Evolutionary conservation across 2,329 filamentous ascomycete species (phyloP).

Genomic region (Chaetomium strumarium): DNA sequence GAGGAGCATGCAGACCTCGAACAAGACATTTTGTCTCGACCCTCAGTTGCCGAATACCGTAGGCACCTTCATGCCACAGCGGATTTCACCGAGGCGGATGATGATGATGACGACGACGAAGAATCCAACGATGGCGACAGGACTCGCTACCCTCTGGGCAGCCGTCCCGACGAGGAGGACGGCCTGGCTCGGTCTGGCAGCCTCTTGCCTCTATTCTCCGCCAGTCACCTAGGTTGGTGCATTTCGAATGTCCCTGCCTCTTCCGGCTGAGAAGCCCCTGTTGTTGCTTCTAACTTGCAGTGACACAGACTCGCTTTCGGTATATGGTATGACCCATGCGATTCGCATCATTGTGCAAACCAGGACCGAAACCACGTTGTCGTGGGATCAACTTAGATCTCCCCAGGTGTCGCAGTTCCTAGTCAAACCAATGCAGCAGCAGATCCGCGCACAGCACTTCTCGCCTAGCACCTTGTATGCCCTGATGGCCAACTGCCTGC

Average conservation of each 20-base stretch:
- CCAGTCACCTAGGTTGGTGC: conserved; percentile 64
- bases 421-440: conserved; percentile 89
- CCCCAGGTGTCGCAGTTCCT: conserved; percentile 94
- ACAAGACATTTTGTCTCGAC: conserved; percentile 19
- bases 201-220: conserved; percentile 72
- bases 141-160: conserved; percentile 24
- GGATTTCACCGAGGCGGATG: conserved; percentile 60
- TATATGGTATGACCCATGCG: conserved; percentile 85
- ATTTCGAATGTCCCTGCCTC: background rate
- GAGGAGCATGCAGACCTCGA: conserved; percentile 20
- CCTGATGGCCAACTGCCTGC: conserved; percentile 86
- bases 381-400: conserved; percentile 93
- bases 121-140: conserved; percentile 36
- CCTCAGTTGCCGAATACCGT: conserved; percentile 30
- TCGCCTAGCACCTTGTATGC: conserved; percentile 83
- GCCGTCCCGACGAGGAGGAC: conserved; percentile 31
- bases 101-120: conserved; percentile 46
- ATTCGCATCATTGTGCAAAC: conserved; percentile 79
- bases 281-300: conserved; percentile 22
- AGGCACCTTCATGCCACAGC: conserved; percentile 51
- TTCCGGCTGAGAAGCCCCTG: background rate
- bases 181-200: conserved; percentile 25
- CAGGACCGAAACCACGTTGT: conserved; percentile 83
- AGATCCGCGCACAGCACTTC: conserved; percentile 77
- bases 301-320: conserved; percentile 67